phyloP scores from a whole-genome alignment of 306 rosid species.

The Albizia julibrissin region DNA sequence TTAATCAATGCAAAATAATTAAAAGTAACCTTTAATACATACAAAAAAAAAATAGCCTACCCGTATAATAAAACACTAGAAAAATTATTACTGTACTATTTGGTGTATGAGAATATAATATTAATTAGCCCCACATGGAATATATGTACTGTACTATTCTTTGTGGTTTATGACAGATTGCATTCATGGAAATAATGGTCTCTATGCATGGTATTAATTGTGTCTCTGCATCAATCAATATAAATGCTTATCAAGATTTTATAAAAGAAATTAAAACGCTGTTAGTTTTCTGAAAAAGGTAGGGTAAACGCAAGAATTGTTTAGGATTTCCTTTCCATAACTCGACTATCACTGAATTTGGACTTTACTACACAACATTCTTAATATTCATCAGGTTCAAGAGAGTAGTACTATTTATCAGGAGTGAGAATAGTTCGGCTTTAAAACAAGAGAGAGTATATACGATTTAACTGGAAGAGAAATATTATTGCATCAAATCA shows the following conservation, averaged over 20 bases:
- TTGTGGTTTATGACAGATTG: neutral
- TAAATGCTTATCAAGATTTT: neutral
- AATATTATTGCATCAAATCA: neutral
- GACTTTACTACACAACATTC: neutral
- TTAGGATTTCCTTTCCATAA: neutral
- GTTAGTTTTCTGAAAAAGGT: neutral
- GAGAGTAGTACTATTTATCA: neutral
- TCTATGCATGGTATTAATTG: neutral
- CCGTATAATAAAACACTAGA: neutral
- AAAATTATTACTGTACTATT: neutral
- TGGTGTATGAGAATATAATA: neutral
- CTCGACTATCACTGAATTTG: neutral
- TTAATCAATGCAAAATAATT: neutral
- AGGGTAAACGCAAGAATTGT: neutral
- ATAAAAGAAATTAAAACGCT: neutral
- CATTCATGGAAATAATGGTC: neutral
- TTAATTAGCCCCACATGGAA: no score
- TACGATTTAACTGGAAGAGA: neutral
- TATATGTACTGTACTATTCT: neutral
- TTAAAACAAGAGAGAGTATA: neutral
- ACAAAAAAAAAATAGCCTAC: no score
- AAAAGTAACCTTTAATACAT: neutral
- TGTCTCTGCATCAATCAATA: neutral
- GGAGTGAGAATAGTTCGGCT: no score
- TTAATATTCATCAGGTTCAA: neutral